Conservation (phyloP, 495 filamentous ascomycete genomes). For the Echria macrotheca region DNA sequence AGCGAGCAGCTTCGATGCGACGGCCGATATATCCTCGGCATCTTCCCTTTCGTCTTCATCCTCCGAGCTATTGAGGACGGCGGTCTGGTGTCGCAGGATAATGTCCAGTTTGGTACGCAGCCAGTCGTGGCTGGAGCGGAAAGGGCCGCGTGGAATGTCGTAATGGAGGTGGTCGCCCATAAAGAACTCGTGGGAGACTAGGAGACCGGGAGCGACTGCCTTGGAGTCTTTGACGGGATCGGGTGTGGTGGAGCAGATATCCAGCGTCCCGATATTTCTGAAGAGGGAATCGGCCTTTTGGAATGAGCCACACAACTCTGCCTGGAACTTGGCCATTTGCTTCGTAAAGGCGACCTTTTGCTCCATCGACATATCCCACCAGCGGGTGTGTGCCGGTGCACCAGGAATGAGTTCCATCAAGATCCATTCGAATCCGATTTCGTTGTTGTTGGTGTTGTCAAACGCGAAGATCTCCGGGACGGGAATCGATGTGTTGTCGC, state of each 20-base stretch:
- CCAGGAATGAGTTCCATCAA: conserved; percentile 29
- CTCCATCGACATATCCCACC: conserved; percentile 30
- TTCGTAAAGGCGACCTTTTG: conserved; percentile 32
- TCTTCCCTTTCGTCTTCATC: conserved; percentile 19
- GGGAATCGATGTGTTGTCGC: conserved; percentile 37
- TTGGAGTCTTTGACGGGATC: background rate
- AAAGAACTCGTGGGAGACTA: conserved; percentile 18
- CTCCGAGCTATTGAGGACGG: conserved; percentile 4
- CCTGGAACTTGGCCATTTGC: conserved; percentile 31
- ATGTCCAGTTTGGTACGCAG: conserved; percentile 10
- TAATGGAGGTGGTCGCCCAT: conserved; percentile 15
- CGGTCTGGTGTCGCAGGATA: conserved; percentile 11
- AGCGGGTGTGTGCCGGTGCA: conserved; percentile 30
- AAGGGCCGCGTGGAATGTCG: conserved; percentile 17
- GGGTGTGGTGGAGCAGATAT: too few species aligned
- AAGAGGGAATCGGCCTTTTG: conserved; percentile 19
- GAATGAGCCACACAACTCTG: conserved; percentile 16
- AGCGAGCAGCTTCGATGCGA: conserved; percentile 11
- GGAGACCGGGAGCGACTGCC: conserved; percentile 2
- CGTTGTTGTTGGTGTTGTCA: conserved; percentile 32
- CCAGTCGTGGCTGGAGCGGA: conserved; percentile 20
- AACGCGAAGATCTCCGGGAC: conserved; percentile 40
- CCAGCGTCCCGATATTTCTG: conserved; percentile 27
- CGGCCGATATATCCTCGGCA: conserved; percentile 7
- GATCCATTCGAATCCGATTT: conserved; percentile 32